phyloP scores from a whole-genome alignment of 371 early-diverging fungal genomes.

The Zychaea mexicana region DNA sequence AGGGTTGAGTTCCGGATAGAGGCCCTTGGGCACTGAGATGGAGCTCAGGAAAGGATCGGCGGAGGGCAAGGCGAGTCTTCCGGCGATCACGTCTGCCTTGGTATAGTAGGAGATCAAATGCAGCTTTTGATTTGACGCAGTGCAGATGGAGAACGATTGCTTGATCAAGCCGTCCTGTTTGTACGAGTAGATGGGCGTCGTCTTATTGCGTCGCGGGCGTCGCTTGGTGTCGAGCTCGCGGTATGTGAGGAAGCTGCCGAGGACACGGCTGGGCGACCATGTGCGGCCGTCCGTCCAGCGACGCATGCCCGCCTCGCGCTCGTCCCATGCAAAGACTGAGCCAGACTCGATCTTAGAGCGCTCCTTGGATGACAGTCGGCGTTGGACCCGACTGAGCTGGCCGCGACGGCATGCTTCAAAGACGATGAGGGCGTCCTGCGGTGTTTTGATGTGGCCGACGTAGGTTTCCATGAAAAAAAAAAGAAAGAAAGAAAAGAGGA shows the following conservation, averaged over 20 bases:
- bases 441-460: slow-evolving; percentile 76
- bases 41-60: slow-evolving; percentile 42
- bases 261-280: slow-evolving; percentile 85
- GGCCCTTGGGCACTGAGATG: slow-evolving; percentile 55
- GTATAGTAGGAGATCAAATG: slow-evolving; percentile 88
- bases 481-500: slow-evolving; percentile 14
- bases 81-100: slow-evolving; percentile 66
- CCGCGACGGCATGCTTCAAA: slow-evolving; percentile 82
- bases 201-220: slow-evolving; percentile 30
- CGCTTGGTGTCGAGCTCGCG: slow-evolving; percentile 71
- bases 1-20: slow-evolving; percentile 59
- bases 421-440: slow-evolving; percentile 79
- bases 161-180: slow-evolving; percentile 83
- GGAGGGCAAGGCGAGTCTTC: slow-evolving; percentile 50
- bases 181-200: slow-evolving; percentile 30
- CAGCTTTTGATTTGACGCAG: slow-evolving; percentile 73
- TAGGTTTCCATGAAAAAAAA: slow-evolving; percentile 67
- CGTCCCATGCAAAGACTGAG: slow-evolving; percentile 87
- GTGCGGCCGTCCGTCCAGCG: slow-evolving; percentile 92
- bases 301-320: slow-evolving; percentile 86
- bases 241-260: slow-evolving; percentile 84
- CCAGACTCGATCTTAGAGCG: slow-evolving; percentile 81
- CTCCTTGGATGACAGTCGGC: slow-evolving; percentile 80
- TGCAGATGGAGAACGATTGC: slow-evolving; percentile 84
- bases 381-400: slow-evolving; percentile 67